phyloP scores from a whole-genome alignment of 2,329 filamentous ascomycete genomes.

The Diaporthe sp. region DNA sequence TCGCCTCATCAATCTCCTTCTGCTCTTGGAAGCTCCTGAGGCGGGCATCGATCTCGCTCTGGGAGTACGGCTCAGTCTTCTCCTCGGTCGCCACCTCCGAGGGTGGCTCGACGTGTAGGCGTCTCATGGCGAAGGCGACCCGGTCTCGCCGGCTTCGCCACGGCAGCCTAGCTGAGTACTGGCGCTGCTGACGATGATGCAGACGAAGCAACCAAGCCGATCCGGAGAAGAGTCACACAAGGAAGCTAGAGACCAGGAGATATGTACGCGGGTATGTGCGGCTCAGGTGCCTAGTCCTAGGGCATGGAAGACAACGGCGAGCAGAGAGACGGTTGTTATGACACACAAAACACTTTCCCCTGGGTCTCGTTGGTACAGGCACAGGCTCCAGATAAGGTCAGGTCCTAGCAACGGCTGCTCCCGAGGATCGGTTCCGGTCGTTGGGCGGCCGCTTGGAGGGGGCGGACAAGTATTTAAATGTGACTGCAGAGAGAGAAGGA shows the following conservation, averaged over 20 bases:
- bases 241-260: conserved; percentile 39
- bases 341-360: conserved; percentile 15
- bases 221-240: conserved; percentile 37
- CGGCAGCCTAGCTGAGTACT: conserved; percentile 26
- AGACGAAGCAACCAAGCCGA: conserved; percentile 16
- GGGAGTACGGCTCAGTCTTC: conserved; percentile 71
- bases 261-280: conserved; percentile 22
- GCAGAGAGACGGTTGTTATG: conserved; percentile 11
- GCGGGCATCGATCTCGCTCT: conserved; percentile 68
- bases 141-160: conserved; percentile 33
- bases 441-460: neutral
- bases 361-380: conserved; percentile 22
- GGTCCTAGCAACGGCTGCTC: conserved; percentile 31
- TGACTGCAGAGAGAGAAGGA: neutral
- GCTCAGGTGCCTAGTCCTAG: conserved; percentile 25
- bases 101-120: conserved; percentile 52
- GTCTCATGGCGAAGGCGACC: conserved; percentile 58
- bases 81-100: conserved; percentile 55
- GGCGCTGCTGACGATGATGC: conserved; percentile 29
- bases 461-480: conserved; percentile 19
- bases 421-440: conserved; percentile 13
- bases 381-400: neutral
- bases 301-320: neutral
- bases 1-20: conserved; percentile 51
- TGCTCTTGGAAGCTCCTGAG: conserved; percentile 62